These are phyloP conservation scores for Exutisphaerella laricina DNA, from an alignment of 2,329 filamentous ascomycete species.

Conservation along the genomic window DNA sequence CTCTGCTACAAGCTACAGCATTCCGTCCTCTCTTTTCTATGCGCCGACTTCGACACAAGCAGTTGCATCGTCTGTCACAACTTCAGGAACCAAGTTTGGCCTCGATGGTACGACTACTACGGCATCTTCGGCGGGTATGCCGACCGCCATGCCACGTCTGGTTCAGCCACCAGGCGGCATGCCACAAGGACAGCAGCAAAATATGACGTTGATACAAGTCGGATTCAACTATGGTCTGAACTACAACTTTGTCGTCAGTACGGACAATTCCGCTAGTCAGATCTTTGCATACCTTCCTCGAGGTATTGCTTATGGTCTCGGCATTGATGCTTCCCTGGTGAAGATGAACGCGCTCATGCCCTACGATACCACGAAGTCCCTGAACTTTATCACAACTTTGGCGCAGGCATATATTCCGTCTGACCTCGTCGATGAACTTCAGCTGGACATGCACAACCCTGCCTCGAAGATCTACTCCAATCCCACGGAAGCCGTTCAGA, in stretches of 20 bases:
- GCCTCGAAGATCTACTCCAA: slow-evolving; percentile 72
- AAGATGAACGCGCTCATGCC: slow-evolving; percentile 68
- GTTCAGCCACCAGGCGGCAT: slow-evolving; percentile 65
- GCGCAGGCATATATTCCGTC: slow-evolving; percentile 50
- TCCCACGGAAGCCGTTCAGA: slow-evolving; percentile 57
- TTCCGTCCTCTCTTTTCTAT: slow-evolving; percentile 59
- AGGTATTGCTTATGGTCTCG: slow-evolving; percentile 63
- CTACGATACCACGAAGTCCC: slow-evolving; percentile 61
- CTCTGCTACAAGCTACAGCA: slow-evolving; percentile 42
- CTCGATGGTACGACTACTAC: slow-evolving; percentile 41
- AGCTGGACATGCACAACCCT: slow-evolving; percentile 64
- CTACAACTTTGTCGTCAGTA: slow-evolving; percentile 72
- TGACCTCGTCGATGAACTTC: slow-evolving; percentile 51
- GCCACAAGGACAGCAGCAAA: slow-evolving; percentile 51
- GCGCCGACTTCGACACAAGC: slow-evolving; percentile 41
- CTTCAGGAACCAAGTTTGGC: slow-evolving; percentile 24
- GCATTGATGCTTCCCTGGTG: slow-evolving; percentile 46
- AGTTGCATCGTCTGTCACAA: slow-evolving; percentile 6
- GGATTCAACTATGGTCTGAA: slow-evolving; percentile 77
- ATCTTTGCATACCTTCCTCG: slow-evolving; percentile 74
- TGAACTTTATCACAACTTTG: slow-evolving; percentile 77
- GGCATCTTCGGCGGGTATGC: slow-evolving; percentile 49
- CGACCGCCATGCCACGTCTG: slow-evolving; percentile 63
- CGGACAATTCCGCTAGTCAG: slow-evolving; percentile 69
- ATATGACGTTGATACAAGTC: slow-evolving; percentile 70